These are phyloP conservation scores for Pleurozium schreberi DNA, from an alignment of 225 moss, liverwort and hornwort species.

Conservation along the genomic window DNA sequence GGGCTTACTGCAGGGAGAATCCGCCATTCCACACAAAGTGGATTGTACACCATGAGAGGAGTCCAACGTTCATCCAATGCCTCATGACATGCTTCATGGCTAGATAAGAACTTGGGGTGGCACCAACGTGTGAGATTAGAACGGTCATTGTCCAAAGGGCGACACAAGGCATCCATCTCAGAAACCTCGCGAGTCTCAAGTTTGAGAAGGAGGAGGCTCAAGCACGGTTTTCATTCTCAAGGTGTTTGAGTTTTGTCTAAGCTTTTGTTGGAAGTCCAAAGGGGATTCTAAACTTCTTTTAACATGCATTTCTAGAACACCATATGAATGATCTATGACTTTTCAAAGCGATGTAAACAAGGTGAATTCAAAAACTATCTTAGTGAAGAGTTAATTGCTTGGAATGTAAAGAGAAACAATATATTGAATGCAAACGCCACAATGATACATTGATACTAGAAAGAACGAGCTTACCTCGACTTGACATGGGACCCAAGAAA, in stretches of 20 bases:
- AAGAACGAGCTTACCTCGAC: no score
- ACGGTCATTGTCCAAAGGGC: accelerated
- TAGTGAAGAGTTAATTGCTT: background rate
- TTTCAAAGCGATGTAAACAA: background rate
- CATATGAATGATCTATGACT: background rate
- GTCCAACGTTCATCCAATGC: background rate
- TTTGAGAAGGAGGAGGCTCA: background rate
- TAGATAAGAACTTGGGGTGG: background rate
- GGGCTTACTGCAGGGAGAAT: background rate
- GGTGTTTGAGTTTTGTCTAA: background rate
- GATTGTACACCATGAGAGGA: background rate
- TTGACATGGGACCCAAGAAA: background rate
- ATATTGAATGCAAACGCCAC: background rate
- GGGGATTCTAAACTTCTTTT: background rate
- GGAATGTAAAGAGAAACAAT: background rate
- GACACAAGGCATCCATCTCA: background rate
- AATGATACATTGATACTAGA: background rate
- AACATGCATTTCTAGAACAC: background rate
- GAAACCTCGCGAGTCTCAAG: background rate
- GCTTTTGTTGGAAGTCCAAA: background rate
- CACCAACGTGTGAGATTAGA: background rate
- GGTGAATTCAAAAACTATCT: background rate
- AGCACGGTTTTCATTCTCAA: background rate
- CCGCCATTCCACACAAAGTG: background rate
- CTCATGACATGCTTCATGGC: background rate